Evolutionary conservation across 768 basidiomycete species (phyloP).

Genomic region (Dioszegia crocea): DNA sequence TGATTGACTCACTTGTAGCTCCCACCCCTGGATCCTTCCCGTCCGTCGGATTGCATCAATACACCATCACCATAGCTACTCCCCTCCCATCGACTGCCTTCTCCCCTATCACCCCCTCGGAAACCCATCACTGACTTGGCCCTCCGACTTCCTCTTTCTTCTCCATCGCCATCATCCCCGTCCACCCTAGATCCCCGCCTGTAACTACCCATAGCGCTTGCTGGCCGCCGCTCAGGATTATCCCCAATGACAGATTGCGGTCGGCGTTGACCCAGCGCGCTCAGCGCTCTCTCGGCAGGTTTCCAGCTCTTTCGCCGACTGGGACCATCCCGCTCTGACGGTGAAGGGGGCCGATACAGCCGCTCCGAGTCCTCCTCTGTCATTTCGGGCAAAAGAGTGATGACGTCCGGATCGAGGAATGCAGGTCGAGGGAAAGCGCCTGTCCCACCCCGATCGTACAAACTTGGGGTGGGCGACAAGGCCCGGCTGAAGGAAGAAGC

Average conservation of each 20-base stretch:
- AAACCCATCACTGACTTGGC: slow-evolving; percentile 35
- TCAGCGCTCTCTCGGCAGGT: background rate
- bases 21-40: slow-evolving; percentile 31
- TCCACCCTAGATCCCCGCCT: background rate
- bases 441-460: background rate
- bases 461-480: slow-evolving; percentile 13
- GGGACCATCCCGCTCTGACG: background rate
- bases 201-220: background rate
- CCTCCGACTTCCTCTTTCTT: slow-evolving; percentile 16
- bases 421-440: slow-evolving; percentile 28
- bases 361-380: slow-evolving; percentile 23
- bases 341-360: slow-evolving; percentile 17
- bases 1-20: slow-evolving; percentile 36
- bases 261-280: slow-evolving; percentile 9
- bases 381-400: slow-evolving; percentile 47
- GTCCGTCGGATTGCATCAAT: slow-evolving; percentile 43
- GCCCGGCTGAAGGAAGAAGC: slow-evolving; percentile 13
- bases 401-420: slow-evolving; percentile 36
- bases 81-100: slow-evolving; percentile 38
- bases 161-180: background rate
- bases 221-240: background rate
- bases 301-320: slow-evolving; percentile 12
- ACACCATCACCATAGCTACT: slow-evolving; percentile 42
- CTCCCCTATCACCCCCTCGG: slow-evolving; percentile 29
- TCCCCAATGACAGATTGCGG: slow-evolving; percentile 8